Conservation (phyloP, 495 filamentous ascomycete species). For the Glonium stellatum region DNA sequence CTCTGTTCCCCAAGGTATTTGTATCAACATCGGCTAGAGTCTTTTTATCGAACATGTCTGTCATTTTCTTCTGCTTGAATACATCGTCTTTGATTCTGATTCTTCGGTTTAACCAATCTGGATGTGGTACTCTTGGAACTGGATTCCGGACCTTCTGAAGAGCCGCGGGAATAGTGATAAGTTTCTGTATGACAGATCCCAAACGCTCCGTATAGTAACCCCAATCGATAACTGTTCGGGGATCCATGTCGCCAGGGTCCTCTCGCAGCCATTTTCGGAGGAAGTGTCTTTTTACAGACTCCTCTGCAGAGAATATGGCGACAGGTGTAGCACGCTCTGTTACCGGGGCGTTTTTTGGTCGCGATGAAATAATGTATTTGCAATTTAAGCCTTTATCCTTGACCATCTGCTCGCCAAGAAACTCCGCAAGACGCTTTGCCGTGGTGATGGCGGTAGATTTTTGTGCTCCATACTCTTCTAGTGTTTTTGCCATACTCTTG, state of each 20-base stretch:
- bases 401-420: conserved; percentile 95
- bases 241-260: conserved; percentile 89
- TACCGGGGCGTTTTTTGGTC: conserved; percentile 80
- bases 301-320: conserved; percentile 92
- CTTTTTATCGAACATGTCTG: conserved; percentile 75
- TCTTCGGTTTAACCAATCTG: conserved; percentile 89
- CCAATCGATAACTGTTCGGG: conserved; percentile 85
- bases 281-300: conserved; percentile 78
- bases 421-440: conserved; percentile 90
- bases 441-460: conserved; percentile 99
- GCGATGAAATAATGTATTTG: conserved; percentile 95
- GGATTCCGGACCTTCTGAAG: conserved; percentile 92
- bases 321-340: conserved; percentile 92
- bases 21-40: conserved; percentile 65
- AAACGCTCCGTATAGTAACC: conserved; percentile 92
- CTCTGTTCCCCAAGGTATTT: conserved; percentile 56
- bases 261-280: conserved; percentile 92
- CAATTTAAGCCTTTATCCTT: conserved; percentile 99
- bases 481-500: conserved; percentile 90
- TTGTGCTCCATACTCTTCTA: conserved; percentile 90
- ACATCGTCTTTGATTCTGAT: conserved; percentile 94
- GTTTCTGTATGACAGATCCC: conserved; percentile 93
- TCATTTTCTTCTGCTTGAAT: conserved; percentile 98
- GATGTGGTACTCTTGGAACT: conserved; percentile 85
- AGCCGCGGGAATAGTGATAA: conserved; percentile 96